phyloP scores from a whole-genome alignment of 2,329 filamentous ascomycete genomes.

The Cryphonectria naterciae region DNA sequence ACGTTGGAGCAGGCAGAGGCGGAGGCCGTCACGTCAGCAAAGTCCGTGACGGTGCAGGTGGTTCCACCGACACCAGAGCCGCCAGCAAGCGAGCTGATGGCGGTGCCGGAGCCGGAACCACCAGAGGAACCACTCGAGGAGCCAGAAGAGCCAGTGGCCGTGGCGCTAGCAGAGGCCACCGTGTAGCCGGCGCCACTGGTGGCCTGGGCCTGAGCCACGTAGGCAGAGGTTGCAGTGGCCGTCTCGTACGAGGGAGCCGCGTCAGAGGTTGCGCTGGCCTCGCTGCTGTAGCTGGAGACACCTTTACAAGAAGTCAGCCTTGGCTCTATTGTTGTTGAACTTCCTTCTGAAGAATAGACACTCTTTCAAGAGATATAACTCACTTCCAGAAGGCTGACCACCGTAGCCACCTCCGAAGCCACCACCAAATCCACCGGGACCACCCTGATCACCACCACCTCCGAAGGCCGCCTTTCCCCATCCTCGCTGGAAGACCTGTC shows the following conservation, averaged over 20 bases:
- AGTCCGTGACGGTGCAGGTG: conserved; percentile 24
- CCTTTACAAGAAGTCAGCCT: neutral
- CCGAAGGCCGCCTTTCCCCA: conserved; percentile 8
- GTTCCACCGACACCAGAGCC: conserved; percentile 26
- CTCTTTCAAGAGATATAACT: neutral
- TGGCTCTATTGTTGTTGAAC: no score
- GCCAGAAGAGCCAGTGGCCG: conserved; percentile 7
- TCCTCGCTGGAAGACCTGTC: conserved; percentile 19
- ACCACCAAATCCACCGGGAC: conserved; percentile 13
- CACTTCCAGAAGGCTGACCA: neutral
- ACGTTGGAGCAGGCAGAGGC: conserved; percentile 22
- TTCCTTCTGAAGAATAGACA: neutral
- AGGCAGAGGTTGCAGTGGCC: neutral
- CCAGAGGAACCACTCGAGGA: conserved; percentile 9
- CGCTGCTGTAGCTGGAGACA: neutral
- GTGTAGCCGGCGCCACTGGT: conserved; percentile 9
- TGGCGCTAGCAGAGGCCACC: neutral
- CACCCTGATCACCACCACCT: neutral
- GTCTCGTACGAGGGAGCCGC: conserved; percentile 5
- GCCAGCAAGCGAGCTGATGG: conserved; percentile 20
- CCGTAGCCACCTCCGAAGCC: conserved; percentile 12
- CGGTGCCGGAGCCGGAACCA: conserved; percentile 16
- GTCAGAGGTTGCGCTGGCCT: conserved; percentile 1
- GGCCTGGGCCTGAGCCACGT: conserved; percentile 9
- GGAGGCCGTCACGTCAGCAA: conserved; percentile 22